A percentile compares a stretch with the other conserved stretches of the same genome.
Evolutionary conservation across 495 filamentous ascomycete genomes (phyloP).

Genomic region (Trypethelium eluteriae): DNA sequence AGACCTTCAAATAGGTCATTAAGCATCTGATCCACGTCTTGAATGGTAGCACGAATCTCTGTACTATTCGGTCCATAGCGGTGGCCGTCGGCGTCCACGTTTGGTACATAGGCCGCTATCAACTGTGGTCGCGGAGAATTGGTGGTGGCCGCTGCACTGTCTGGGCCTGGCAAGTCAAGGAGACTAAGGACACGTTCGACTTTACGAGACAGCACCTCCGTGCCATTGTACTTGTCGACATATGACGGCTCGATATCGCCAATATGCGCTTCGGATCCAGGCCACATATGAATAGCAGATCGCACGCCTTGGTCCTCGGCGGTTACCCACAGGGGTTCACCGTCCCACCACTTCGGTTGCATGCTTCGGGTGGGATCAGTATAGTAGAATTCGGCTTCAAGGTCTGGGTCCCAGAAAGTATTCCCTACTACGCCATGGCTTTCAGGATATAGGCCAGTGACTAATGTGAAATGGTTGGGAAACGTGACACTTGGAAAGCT

Average conservation of each 20-base stretch:
- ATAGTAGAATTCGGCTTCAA: constrained; percentile 78
- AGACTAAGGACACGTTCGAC: constrained; percentile 67
- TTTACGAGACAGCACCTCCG: constrained; percentile 65
- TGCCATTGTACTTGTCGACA: constrained; percentile 75
- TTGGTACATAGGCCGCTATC: constrained; percentile 88
- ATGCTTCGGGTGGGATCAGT: constrained; percentile 65
- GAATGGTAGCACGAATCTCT: constrained; percentile 68
- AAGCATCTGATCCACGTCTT: constrained; percentile 70
- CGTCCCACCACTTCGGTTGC: constrained; percentile 81
- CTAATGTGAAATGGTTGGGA: constrained; percentile 93
- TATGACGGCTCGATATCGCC: constrained; percentile 59
- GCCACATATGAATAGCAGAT: constrained; percentile 96
- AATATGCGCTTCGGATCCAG: constrained; percentile 80
- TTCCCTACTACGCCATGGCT: constrained; percentile 91
- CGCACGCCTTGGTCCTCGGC: constrained; percentile 70
- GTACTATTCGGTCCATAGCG: constrained; percentile 89
- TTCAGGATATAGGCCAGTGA: constrained; percentile 87
- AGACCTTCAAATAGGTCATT: constrained; percentile 66
- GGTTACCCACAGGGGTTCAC: constrained; percentile 85
- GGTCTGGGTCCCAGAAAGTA: constrained; percentile 76
- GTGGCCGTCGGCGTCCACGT: constrained; percentile 81
- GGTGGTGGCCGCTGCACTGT: constrained; percentile 32
- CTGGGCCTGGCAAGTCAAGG: constrained; percentile 68
- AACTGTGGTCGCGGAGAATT: constrained; percentile 63
- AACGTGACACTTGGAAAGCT: constrained; percentile 96